Evolutionary conservation across 495 filamentous ascomycete genomes (phyloP).

Genomic region (Wilcoxina mikolae): DNA sequence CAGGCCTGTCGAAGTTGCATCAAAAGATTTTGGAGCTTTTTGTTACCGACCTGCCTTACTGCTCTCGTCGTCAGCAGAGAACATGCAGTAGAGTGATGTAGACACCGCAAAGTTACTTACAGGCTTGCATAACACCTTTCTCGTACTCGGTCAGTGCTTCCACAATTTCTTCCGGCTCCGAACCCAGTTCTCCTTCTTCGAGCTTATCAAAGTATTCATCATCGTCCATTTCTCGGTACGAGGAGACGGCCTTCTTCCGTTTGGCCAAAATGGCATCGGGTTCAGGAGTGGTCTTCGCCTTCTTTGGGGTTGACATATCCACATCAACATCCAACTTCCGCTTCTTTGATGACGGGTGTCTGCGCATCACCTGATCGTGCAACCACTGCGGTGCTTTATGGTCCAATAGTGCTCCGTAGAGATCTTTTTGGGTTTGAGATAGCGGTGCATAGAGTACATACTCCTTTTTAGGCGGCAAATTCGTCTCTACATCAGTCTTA

Average conservation of each 20-base stretch:
- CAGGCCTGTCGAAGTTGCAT: constrained; percentile 87
- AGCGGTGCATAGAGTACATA: constrained; percentile 89
- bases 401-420: constrained; percentile 77
- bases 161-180: constrained; percentile 26
- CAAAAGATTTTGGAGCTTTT: constrained; percentile 88
- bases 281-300: constrained; percentile 12
- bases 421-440: constrained; percentile 70
- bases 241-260: constrained; percentile 6
- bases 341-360: constrained; percentile 31
- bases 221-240: constrained; percentile 40
- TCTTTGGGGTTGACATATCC: constrained; percentile 10
- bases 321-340: constrained; percentile 15
- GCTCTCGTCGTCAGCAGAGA: constrained; percentile 15
- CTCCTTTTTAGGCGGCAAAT: constrained; percentile 87
- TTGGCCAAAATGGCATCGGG: constrained; percentile 2
- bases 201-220: constrained; percentile 31
- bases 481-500: constrained; percentile 81
- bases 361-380: constrained; percentile 32
- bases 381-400: constrained; percentile 64
- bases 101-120: constrained; percentile 35
- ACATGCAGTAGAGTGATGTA: not conserved
- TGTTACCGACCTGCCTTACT: constrained; percentile 69
- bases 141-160: constrained; percentile 45
- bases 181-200: constrained; percentile 33
- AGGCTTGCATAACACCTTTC: constrained; percentile 64